phyloP scores from a whole-genome alignment of 345 rosid species.

The Dipteronia dyeriana region DNA sequence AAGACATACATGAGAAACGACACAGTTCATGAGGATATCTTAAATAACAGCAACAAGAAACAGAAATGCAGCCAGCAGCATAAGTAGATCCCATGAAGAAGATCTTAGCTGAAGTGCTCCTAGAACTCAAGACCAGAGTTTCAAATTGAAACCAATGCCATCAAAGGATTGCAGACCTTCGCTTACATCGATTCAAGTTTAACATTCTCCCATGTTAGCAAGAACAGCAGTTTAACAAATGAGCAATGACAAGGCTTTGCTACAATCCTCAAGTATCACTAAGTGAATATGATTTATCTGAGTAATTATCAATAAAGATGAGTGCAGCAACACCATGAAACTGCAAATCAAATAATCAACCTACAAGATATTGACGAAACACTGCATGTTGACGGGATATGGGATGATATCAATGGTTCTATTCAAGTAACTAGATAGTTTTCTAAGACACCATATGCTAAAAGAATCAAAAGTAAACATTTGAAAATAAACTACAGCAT shows the following conservation, averaged over 20 bases:
- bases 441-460: background rate
- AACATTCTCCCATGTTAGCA: background rate
- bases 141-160: background rate
- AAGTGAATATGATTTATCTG: background rate
- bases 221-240: background rate
- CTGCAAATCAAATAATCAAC: background rate
- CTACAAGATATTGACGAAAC: background rate
- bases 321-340: background rate
- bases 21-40: too few species aligned
- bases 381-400: background rate
- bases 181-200: too few species aligned
- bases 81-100: background rate
- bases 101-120: background rate
- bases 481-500: background rate
- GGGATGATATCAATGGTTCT: background rate
- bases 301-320: background rate
- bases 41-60: background rate
- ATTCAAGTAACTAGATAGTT: background rate
- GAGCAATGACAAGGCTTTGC: background rate
- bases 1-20: background rate
- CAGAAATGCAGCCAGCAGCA: background rate
- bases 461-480: background rate
- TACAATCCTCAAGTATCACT: too few species aligned
- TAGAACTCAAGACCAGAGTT: background rate
- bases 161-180: background rate